Evolutionary conservation across 2,329 filamentous ascomycete genomes (phyloP), one percentile per base, ranked within the genome.

Genomic region (Cordyceps cateniannulata): DNA sequence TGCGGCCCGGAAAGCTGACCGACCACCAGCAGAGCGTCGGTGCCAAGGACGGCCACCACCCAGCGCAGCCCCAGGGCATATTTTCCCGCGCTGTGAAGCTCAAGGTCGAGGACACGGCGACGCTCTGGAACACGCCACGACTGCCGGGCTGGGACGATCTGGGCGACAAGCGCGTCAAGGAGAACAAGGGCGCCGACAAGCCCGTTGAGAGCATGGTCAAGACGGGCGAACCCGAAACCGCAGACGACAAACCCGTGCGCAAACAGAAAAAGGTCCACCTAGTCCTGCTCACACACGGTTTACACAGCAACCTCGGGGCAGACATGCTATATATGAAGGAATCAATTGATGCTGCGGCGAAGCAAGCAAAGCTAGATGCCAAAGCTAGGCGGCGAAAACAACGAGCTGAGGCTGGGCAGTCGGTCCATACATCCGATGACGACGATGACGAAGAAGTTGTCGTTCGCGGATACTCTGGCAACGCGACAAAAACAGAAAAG

Each of bases 281-380:
- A 47, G 95, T 99, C 25, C 81, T 99, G 38, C 76, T 99, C 54
- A 98, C 95, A 0, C 95, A 99, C 76, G 95, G 95, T 0, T 75
- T 99, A 64, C 95, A 99, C 73, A 96, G 93, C 74, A 99, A 99
- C 72, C 81, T 97, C 14, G 91, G 95, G 5, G 90, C 92, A 24
- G 95, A 99, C 72, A 96, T 99, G 95, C 79, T 99, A 22, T 99
- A 90, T 71, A 77, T 99, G 72, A 99, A 99, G 71, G 95, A 99
- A 75, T 96, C 91, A 73, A 98, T 99, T 64, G 95, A 99, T 75
- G 85, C 86, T 29, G 87, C 90, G 3, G 88, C 88, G 4, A 87
- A 80, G 67, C 86, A 93, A 70, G 88, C 90, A 29, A 87, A 87
- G 66, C 77, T 85, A 54, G 87, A 90, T 72, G 85, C 86, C 42